These are phyloP conservation scores for Pholiota adiposa DNA, from an alignment of 1,284 basidiomycete species.

Conservation along the genomic window DNA sequence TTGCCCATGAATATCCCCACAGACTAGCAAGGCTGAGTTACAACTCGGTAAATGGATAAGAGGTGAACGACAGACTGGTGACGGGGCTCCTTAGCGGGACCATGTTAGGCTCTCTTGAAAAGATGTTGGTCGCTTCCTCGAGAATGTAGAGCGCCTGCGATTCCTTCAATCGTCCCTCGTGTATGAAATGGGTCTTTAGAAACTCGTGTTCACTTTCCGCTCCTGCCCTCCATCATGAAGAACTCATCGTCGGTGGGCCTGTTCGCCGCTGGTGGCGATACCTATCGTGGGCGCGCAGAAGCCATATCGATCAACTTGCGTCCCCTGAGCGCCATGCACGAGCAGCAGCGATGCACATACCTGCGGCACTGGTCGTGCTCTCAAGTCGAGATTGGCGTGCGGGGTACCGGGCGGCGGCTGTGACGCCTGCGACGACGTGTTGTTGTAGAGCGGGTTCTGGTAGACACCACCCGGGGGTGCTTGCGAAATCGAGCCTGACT, in stretches of 20 bases:
- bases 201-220: conserved; percentile 79
- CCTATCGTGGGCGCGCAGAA: conserved; percentile 40
- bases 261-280: conserved; percentile 71
- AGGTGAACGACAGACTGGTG: conserved; percentile 68
- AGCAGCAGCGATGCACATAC: conserved; percentile 8
- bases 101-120: conserved; percentile 87
- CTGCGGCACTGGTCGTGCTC: conserved; percentile 23
- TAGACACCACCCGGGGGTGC: neutral
- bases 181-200: conserved; percentile 92
- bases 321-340: neutral
- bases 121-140: conserved; percentile 73
- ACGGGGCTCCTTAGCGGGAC: conserved; percentile 90
- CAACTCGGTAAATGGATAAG: conserved; percentile 13
- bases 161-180: conserved; percentile 87
- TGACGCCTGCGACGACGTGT: neutral
- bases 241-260: conserved; percentile 81
- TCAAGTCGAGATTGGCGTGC: conserved; percentile 16
- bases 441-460: conserved; percentile 2
- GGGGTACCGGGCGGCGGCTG: conserved; percentile 1
- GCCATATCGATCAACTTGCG: neutral
- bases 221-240: conserved; percentile 44
- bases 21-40: conserved; percentile 57
- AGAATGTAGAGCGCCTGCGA: conserved; percentile 91
- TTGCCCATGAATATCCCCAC: conserved; percentile 98
- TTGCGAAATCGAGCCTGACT: conserved; percentile 10